phyloP scores from a whole-genome alignment of 1,139 yeast genomes.

The Candida pseudocylindracea region DNA sequence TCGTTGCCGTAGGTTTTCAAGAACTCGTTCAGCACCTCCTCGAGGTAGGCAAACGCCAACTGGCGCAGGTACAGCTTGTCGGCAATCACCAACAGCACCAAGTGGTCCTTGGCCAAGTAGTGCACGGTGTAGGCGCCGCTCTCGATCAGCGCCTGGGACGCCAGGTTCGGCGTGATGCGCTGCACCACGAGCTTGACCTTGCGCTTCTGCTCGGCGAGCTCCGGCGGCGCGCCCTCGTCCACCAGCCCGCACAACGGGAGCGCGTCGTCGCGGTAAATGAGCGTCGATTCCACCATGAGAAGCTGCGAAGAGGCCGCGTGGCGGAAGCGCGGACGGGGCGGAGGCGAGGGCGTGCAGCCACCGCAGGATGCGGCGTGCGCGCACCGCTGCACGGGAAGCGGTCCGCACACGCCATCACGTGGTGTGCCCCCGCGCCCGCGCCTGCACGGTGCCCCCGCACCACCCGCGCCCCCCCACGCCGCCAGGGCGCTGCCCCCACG shows the following conservation, averaged over 20 bases:
- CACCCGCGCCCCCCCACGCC: too few species aligned
- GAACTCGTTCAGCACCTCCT: constrained; percentile 69
- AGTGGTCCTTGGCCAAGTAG: constrained; percentile 38
- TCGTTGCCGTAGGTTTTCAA: constrained; percentile 59
- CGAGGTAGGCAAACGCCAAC: constrained; percentile 69
- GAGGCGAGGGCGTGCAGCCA: too few species aligned
- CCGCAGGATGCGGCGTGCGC: too few species aligned
- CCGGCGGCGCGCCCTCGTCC: constrained; percentile 45
- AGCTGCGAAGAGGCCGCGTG: too few species aligned
- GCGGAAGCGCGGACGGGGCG: too few species aligned
- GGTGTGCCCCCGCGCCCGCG: too few species aligned
- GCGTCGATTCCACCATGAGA: constrained; percentile 45
- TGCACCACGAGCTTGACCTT: constrained; percentile 62
- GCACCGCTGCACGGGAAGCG: too few species aligned
- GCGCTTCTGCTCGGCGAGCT: constrained; percentile 56
- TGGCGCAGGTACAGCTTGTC: constrained; percentile 71
- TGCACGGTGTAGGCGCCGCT: constrained; percentile 59
- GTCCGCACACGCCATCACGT: too few species aligned
- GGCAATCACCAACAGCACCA: constrained; percentile 59
- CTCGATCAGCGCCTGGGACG: constrained; percentile 70
- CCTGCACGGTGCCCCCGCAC: too few species aligned
- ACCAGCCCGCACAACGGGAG: constrained; percentile 87
- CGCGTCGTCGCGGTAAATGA: constrained; percentile 53
- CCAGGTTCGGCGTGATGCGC: constrained; percentile 62
- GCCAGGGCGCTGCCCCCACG: too few species aligned